Evolutionary conservation across 495 filamentous ascomycete species (phyloP).

Genomic region (Aspergillus biplanus): DNA sequence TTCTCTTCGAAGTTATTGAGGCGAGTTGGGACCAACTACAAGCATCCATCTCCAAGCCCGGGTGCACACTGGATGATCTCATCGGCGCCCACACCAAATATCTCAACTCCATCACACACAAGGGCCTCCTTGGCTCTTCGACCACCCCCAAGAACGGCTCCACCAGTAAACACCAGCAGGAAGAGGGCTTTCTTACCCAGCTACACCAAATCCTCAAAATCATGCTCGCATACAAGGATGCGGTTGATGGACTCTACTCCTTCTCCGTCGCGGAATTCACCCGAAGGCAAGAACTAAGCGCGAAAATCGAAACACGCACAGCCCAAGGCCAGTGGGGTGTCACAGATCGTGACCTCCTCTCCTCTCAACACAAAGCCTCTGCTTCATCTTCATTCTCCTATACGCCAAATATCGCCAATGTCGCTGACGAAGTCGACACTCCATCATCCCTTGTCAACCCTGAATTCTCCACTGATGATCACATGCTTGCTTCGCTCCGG

Average conservation of each 20-base stretch:
- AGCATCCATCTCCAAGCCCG: slow-evolving; percentile 74
- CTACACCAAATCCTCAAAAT: slow-evolving; percentile 89
- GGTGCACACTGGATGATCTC: slow-evolving; percentile 90
- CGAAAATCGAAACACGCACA: slow-evolving; percentile 68
- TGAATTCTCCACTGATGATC: slow-evolving; percentile 55
- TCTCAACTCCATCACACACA: slow-evolving; percentile 91
- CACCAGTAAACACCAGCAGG: slow-evolving; percentile 56
- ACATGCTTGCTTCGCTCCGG: slow-evolving; percentile 75
- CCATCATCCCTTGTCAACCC: slow-evolving; percentile 37
- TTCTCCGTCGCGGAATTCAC: slow-evolving; percentile 95
- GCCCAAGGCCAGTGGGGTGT: slow-evolving; percentile 65
- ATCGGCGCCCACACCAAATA: slow-evolving; percentile 91
- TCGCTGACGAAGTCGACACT: slow-evolving; percentile 35
- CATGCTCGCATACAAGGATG: slow-evolving; percentile 93
- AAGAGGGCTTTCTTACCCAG: slow-evolving; percentile 86
- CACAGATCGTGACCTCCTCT: slow-evolving; percentile 55
- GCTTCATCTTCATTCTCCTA: slow-evolving; percentile 29
- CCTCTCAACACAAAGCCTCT: slow-evolving; percentile 31
- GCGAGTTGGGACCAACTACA: slow-evolving; percentile 89
- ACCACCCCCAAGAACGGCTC: slow-evolving; percentile 43
- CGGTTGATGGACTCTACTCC: slow-evolving; percentile 90
- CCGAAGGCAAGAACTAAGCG: slow-evolving; percentile 79
- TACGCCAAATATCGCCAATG: slow-evolving; percentile 36
- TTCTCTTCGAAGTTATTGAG: slow-evolving; percentile 98
- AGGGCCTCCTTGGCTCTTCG: slow-evolving; percentile 83